A percentile compares a stretch with the other conserved stretches of the same genome.
Evolutionary conservation across 2,329 filamentous ascomycete genomes (phyloP).

Genomic region (Neodidymelliopsis sp.): DNA sequence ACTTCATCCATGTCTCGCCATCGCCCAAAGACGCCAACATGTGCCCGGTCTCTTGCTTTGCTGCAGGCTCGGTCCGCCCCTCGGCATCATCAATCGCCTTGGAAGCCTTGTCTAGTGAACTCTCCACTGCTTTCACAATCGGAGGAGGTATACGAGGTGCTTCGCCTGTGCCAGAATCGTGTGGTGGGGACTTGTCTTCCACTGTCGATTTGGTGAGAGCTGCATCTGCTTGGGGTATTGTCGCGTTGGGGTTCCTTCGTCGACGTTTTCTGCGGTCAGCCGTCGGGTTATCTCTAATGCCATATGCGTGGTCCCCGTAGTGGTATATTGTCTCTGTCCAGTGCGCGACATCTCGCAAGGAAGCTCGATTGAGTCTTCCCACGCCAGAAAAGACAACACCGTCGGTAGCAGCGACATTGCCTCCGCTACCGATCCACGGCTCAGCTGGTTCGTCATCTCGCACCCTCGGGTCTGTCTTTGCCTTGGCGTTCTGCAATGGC

Average conservation of each 20-base stretch:
- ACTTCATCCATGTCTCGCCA: conserved; percentile 59
- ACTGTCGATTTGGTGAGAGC: conserved; percentile 8
- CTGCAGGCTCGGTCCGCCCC: conserved; percentile 20
- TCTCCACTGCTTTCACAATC: conserved; percentile 55
- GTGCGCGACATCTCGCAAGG: conserved; percentile 74
- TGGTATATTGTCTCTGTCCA: conserved; percentile 92
- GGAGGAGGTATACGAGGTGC: conserved; percentile 55
- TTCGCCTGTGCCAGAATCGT: conserved; percentile 12
- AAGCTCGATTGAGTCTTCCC: conserved; percentile 74
- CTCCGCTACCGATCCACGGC: conserved; percentile 79
- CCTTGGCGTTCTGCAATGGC: conserved; percentile 34
- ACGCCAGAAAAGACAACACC: conserved; percentile 86
- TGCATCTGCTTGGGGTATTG: conserved; percentile 5
- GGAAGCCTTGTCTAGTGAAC: conserved; percentile 54
- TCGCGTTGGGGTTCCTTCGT: conserved; percentile 42
- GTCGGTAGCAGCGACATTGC: conserved; percentile 73
- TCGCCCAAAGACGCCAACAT: conserved; percentile 51
- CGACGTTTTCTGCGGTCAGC: conserved; percentile 65
- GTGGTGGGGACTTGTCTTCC: conserved; percentile 7
- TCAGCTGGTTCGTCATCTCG: conserved; percentile 33
- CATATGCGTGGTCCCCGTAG: conserved; percentile 85
- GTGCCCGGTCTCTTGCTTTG: conserved; percentile 29
- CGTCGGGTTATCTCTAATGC: conserved; percentile 78
- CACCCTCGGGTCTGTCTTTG: conserved; percentile 34
- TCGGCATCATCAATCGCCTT: conserved; percentile 40